phyloP scores from a whole-genome alignment of 768 basidiomycete species.

The Pleurotus tuoliensis region DNA sequence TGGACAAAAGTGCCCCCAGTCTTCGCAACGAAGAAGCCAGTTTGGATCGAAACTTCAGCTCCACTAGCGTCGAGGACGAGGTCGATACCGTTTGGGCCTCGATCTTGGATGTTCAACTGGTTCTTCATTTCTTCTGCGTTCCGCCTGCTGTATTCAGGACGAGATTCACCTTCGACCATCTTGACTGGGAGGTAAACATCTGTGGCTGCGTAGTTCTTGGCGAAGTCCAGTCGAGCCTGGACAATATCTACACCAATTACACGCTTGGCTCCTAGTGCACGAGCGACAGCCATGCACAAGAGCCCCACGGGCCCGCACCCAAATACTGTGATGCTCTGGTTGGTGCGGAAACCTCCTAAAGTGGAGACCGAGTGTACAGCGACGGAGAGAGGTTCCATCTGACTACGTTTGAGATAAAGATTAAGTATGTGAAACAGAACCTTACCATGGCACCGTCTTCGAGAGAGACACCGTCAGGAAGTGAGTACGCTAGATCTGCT shows the following conservation, averaged over 20 bases:
- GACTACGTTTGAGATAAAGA: background rate
- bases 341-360: conserved; percentile 67
- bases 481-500: conserved; percentile 76
- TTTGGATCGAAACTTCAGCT: conserved; percentile 90
- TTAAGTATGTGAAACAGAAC: background rate
- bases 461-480: conserved; percentile 80
- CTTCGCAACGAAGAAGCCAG: conserved; percentile 71
- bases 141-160: conserved; percentile 66
- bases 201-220: conserved; percentile 80
- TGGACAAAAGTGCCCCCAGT: conserved; percentile 74
- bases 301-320: conserved; percentile 88
- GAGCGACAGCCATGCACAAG: conserved; percentile 94
- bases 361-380: conserved; percentile 85
- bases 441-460: conserved; percentile 93
- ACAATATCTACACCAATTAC: conserved; percentile 85
- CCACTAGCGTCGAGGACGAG: conserved; percentile 90
- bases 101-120: conserved; percentile 62
- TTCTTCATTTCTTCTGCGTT: conserved; percentile 65
- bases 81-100: conserved; percentile 72
- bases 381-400: conserved; percentile 96
- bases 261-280: conserved; percentile 82
- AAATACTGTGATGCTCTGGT: conserved; percentile 78
- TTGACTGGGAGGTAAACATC: conserved; percentile 65
- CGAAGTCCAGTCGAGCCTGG: conserved; percentile 76
- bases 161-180: conserved; percentile 59